Percentiles rank a stretch among this genome's conserved stretches.
phyloP scores from a whole-genome alignment of 805 yeast species.

The Schwanniomyces yamadae region DNA sequence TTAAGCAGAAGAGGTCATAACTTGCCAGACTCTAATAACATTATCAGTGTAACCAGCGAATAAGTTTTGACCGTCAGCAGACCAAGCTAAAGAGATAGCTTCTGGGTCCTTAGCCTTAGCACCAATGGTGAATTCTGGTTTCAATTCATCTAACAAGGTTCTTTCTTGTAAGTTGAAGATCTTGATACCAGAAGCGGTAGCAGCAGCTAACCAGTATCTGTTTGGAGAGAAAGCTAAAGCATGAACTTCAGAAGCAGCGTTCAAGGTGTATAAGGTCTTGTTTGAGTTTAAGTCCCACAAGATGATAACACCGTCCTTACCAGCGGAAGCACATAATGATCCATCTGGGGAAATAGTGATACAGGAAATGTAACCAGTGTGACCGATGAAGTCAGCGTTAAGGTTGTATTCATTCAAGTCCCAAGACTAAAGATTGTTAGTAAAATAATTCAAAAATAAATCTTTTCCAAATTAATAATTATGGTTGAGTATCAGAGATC shows the following conservation, averaged over 20 bases:
- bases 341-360: slow-evolving; percentile 99
- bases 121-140: slow-evolving; percentile 90
- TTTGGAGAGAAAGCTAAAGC: slow-evolving; percentile 99
- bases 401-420: slow-evolving; percentile 80
- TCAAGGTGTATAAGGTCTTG: slow-evolving; percentile 86
- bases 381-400: slow-evolving; percentile 97
- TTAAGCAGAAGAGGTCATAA: slow-evolving; percentile 78
- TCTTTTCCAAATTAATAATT: neutral
- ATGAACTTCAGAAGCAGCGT: slow-evolving; percentile 94
- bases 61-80: slow-evolving; percentile 99
- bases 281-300: slow-evolving; percentile 94
- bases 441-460: slow-evolving; percentile 19
- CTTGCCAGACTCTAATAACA: slow-evolving; percentile 99
- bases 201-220: slow-evolving; percentile 99
- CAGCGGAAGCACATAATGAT: slow-evolving; percentile 98
- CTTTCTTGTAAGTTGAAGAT: slow-evolving; percentile 97
- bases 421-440: slow-evolving; percentile 80
- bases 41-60: slow-evolving; percentile 99
- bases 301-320: slow-evolving; percentile 98
- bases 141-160: slow-evolving; percentile 91
- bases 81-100: slow-evolving; percentile 98
- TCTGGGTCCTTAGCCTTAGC: slow-evolving; percentile 96
- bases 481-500: slow-evolving; percentile 80
- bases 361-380: slow-evolving; percentile 97
- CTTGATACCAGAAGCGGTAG: slow-evolving; percentile 96